Percentiles rank a stretch among this genome's conserved stretches.
These are phyloP conservation scores for Penicillium hesseltinei DNA, from an alignment of 2,329 filamentous ascomycete species.

Conservation along the genomic window DNA sequence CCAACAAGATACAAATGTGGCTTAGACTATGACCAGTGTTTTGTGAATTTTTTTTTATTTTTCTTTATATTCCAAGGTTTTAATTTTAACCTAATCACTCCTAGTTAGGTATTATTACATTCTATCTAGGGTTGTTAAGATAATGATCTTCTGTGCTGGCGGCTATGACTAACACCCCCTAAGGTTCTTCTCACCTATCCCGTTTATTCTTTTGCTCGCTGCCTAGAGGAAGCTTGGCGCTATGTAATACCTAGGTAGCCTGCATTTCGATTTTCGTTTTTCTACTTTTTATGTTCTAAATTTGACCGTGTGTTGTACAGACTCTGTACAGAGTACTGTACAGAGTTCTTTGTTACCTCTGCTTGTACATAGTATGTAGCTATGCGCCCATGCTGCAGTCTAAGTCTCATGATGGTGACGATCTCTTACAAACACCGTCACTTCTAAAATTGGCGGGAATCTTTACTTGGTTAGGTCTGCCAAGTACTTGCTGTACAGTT, in stretches of 20 bases:
- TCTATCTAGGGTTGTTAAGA: not conserved
- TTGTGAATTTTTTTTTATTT: not conserved
- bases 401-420: slow-evolving; percentile 3
- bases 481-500: slow-evolving; percentile 4
- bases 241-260: not conserved
- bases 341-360: not conserved
- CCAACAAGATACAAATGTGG: not conserved
- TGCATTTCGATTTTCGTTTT: slow-evolving; percentile 3
- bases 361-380: not conserved
- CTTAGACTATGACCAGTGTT: not conserved
- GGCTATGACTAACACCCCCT: not conserved
- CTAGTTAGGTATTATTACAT: not conserved
- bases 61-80: not conserved
- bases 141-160: not conserved
- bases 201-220: slow-evolving; percentile 20
- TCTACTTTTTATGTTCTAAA: not conserved
- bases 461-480: slow-evolving; percentile 1
- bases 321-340: not conserved
- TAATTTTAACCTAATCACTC: not conserved
- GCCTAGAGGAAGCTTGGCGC: slow-evolving; percentile 22
- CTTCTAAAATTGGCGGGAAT: not conserved
- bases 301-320: not conserved
- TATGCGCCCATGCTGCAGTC: not conserved
- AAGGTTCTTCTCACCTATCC: slow-evolving; percentile 17
- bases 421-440: not conserved